Percentiles rank a stretch among this genome's conserved stretches.
Evolutionary conservation across 2,329 filamentous ascomycete species (phyloP).

Genomic region (Cladosporium sphaerospermum): DNA sequence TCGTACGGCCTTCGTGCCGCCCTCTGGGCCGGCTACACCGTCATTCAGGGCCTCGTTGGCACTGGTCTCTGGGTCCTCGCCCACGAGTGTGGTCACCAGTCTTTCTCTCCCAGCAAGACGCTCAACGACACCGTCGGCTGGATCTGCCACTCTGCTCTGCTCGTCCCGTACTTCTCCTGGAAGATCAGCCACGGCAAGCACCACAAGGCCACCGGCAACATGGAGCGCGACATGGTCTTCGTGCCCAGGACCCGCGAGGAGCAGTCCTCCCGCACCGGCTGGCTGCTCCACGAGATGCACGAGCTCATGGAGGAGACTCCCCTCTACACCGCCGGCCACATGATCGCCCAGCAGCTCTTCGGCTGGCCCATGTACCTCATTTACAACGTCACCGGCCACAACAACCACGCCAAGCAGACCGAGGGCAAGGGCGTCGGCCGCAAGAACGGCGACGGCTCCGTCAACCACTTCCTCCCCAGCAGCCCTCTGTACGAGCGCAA

Average conservation of each 20-base stretch:
- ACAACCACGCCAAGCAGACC: conserved; percentile 81
- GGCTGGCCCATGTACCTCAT: conserved; percentile 92
- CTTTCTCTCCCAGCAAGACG: conserved; percentile 86
- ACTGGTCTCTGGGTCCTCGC: conserved; percentile 95
- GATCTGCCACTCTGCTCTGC: conserved; percentile 78
- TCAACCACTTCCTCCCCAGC: conserved; percentile 89
- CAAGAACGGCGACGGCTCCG: conserved; percentile 73
- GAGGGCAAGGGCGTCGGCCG: conserved; percentile 94
- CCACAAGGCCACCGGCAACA: conserved; percentile 96
- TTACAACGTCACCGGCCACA: conserved; percentile 91
- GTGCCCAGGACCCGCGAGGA: conserved; percentile 84
- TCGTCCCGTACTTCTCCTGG: conserved; percentile 99
- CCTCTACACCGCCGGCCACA: conserved; percentile 66
- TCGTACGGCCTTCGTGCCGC: conserved; percentile 59
- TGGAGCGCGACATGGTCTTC: conserved; percentile 99
- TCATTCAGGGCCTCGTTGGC: conserved; percentile 85
- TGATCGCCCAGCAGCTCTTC: conserved; percentile 78
- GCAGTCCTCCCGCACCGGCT: conserved; percentile 69
- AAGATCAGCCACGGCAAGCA: conserved; percentile 99
- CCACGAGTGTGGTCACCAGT: conserved; percentile 95
- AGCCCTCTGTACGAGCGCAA: conserved; percentile 89
- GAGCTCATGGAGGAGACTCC: conserved; percentile 95
- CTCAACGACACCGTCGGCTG: conserved; percentile 91
- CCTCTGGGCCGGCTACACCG: conserved; percentile 63
- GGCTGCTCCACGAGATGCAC: conserved; percentile 69